phyloP scores from a whole-genome alignment of 805 yeast genomes.

The Zygoascus tannicola region DNA sequence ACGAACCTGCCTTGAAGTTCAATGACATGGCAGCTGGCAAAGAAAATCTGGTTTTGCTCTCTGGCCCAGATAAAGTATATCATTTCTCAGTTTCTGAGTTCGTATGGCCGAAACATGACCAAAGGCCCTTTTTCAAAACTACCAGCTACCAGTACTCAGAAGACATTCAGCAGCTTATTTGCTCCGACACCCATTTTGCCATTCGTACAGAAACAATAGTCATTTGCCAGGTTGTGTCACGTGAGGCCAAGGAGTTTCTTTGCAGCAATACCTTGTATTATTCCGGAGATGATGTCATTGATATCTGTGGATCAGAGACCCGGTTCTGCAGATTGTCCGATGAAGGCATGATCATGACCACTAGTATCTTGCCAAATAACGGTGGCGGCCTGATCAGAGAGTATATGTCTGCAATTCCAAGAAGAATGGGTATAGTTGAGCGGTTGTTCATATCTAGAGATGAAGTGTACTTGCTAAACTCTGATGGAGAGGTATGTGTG shows the following conservation, averaged over 20 bases:
- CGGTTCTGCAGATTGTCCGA: neutral
- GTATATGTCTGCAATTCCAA: neutral
- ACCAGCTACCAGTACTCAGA: neutral
- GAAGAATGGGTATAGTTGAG: neutral
- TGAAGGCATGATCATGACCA: neutral
- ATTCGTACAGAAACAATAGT: neutral
- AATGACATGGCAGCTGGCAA: neutral
- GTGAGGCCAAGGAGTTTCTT: neutral
- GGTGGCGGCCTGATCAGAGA: neutral
- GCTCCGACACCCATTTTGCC: neutral
- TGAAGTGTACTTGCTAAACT: neutral
- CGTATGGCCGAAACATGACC: neutral
- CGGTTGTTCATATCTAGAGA: neutral
- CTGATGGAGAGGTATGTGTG: neutral
- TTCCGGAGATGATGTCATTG: neutral
- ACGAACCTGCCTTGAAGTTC: neutral
- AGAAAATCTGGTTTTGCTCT: neutral
- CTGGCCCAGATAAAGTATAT: neutral
- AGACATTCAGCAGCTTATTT: neutral
- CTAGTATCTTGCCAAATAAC: neutral
- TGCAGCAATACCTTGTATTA: neutral
- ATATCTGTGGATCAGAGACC: neutral
- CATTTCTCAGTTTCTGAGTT: neutral
- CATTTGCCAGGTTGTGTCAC: neutral
- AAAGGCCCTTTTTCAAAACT: neutral